These are phyloP conservation scores for Amaranthus hypochondriacus DNA, from an alignment of 148 eudicot genomes.

Conservation along the genomic window DNA sequence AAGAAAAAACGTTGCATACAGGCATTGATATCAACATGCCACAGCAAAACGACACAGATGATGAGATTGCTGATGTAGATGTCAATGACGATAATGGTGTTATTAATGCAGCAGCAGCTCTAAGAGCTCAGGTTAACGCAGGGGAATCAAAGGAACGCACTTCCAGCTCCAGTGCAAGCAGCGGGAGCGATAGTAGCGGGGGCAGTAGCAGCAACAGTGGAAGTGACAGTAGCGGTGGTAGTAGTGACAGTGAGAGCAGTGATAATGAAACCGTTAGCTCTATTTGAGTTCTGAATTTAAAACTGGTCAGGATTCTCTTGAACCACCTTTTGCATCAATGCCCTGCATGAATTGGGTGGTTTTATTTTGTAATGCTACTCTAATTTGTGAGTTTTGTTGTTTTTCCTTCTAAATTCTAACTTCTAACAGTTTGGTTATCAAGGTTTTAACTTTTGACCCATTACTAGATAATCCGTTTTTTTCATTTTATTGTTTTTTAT, in stretches of 20 bases:
- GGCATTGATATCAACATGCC: slow-evolving; percentile 70
- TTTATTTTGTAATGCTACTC: too few relatives aligned
- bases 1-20: slow-evolving; percentile 32
- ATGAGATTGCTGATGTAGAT: slow-evolving; percentile 80
- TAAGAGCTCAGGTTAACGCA: slow-evolving; percentile 72
- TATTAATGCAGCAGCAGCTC: slow-evolving; percentile 81
- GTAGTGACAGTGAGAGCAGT: slow-evolving; percentile 65
- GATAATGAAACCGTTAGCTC: slow-evolving; percentile 61
- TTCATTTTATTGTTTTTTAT: too few relatives aligned
- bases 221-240: slow-evolving; percentile 60
- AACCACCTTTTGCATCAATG: neutral
- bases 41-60: slow-evolving; percentile 69
- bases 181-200: slow-evolving; percentile 63
- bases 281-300: slow-evolving; percentile 30
- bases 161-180: slow-evolving; percentile 73
- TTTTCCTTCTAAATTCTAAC: too few relatives aligned
- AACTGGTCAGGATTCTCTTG: neutral
- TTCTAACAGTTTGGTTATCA: too few relatives aligned
- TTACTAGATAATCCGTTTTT: too few relatives aligned
- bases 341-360: too few relatives aligned
- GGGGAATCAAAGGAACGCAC: slow-evolving; percentile 41
- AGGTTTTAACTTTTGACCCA: too few relatives aligned
- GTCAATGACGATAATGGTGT: slow-evolving; percentile 59
- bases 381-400: too few relatives aligned
- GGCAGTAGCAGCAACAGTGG: slow-evolving; percentile 57